These are phyloP conservation scores for Spinacia oleracea DNA, from an alignment of 179 eudicot species.

Conservation along the genomic window DNA sequence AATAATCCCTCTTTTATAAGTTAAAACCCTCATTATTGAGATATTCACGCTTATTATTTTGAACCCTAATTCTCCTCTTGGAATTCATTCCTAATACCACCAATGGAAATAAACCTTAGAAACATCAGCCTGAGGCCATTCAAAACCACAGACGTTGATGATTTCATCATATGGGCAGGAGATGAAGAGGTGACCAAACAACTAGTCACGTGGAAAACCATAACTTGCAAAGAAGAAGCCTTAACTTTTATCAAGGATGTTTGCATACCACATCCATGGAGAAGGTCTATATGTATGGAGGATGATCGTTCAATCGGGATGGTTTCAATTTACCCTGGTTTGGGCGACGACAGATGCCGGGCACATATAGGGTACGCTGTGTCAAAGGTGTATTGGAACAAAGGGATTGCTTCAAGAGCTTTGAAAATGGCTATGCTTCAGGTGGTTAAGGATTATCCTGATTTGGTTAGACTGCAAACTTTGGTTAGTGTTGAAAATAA, in stretches of 20 bases:
- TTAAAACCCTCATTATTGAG: too few relatives aligned
- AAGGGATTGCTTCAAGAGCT: constrained; percentile 50
- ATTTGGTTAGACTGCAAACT: constrained; percentile 48
- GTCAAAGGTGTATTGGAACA: constrained; percentile 42
- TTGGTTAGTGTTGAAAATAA: constrained; percentile 45
- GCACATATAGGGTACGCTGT: constrained; percentile 47
- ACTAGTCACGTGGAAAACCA: constrained; percentile 38
- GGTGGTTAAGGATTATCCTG: constrained; percentile 38
- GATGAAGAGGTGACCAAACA: constrained; percentile 44
- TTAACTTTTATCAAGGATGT: constrained; percentile 33
- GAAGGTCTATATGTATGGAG: constrained; percentile 46
- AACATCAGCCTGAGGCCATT: constrained; percentile 44
- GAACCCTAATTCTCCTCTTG: too few relatives aligned
- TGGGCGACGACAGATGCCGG: constrained; percentile 33
- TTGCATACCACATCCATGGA: constrained; percentile 62
- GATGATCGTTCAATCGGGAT: constrained; percentile 44
- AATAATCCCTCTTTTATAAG: too few relatives aligned
- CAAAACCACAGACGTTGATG: constrained; percentile 45
- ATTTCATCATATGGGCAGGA: constrained; percentile 50
- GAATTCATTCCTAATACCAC: neutral
- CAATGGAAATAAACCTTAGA: constrained; percentile 24
- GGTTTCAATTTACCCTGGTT: constrained; percentile 33
- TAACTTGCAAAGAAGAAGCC: constrained; percentile 39
- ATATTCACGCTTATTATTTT: too few relatives aligned
- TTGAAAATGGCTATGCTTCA: constrained; percentile 33